Evolutionary conservation across 2,329 filamentous ascomycete genomes (phyloP).

Genomic region (Xylaria sp.): DNA sequence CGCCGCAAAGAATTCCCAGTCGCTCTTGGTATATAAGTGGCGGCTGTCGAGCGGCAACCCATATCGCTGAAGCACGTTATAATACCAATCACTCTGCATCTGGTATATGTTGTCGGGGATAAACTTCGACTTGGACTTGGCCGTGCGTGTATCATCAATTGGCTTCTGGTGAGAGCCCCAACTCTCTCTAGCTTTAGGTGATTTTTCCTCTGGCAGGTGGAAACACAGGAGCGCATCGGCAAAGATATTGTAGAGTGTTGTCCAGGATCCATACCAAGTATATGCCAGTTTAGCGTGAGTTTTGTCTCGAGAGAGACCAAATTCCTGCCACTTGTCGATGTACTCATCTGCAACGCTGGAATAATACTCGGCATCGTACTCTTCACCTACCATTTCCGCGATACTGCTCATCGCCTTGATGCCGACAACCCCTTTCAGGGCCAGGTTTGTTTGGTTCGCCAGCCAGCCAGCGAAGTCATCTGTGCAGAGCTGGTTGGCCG

Average conservation of each 20-base stretch:
- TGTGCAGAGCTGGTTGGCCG: slow-evolving; percentile 77
- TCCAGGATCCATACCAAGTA: slow-evolving; percentile 84
- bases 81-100: slow-evolving; percentile 84
- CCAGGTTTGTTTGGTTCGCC: slow-evolving; percentile 78
- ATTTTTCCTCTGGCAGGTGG: slow-evolving; percentile 59
- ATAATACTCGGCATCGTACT: slow-evolving; percentile 68
- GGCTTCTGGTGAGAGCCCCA: slow-evolving; percentile 40
- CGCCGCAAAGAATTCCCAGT: slow-evolving; percentile 91
- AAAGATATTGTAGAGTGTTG: slow-evolving; percentile 81
- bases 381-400: slow-evolving; percentile 66
- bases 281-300: slow-evolving; percentile 82
- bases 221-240: slow-evolving; percentile 83
- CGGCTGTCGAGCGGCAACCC: slow-evolving; percentile 84
- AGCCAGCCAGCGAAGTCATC: slow-evolving; percentile 83
- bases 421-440: slow-evolving; percentile 80
- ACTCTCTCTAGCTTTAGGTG: slow-evolving; percentile 37
- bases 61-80: slow-evolving; percentile 80
- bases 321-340: slow-evolving; percentile 76
- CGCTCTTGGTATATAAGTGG: slow-evolving; percentile 86
- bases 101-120: slow-evolving; percentile 81
- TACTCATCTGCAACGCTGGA: slow-evolving; percentile 72
- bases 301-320: slow-evolving; percentile 74
- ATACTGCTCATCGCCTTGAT: slow-evolving; percentile 82
- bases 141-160: slow-evolving; percentile 26
- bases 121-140: slow-evolving; percentile 58